Evolutionary conservation across 169 alveolate genomes (phyloP).

Genomic region (Cystoisospora suis): DNA sequence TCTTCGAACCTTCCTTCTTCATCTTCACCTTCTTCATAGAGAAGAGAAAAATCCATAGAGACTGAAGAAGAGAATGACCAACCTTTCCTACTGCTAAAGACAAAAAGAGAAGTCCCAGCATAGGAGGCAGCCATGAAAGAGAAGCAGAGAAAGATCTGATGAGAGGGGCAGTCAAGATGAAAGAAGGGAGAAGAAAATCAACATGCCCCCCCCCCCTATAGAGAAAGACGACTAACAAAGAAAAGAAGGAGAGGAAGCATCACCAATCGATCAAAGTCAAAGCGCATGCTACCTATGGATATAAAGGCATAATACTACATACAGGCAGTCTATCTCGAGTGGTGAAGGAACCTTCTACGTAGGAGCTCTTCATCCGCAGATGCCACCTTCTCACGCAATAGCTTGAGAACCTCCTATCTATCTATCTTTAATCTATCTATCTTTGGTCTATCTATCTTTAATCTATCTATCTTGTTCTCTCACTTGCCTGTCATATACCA

Average conservation of each 20-base stretch:
- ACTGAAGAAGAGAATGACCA: too few species aligned
- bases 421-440: neutral
- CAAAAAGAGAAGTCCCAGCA: too few species aligned
- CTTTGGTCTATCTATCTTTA: neutral
- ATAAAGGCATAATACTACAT: too few species aligned
- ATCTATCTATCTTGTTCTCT: neutral
- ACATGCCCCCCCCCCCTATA: neutral
- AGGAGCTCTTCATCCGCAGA: too few species aligned
- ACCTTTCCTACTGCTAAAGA: too few species aligned
- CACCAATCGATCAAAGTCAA: neutral
- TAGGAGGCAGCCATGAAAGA: neutral
- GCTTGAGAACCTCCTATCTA: too few species aligned
- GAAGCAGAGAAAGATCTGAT: neutral
- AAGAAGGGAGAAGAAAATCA: neutral
- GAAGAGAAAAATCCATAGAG: too few species aligned
- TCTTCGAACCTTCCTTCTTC: too few species aligned
- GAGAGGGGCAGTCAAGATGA: neutral
- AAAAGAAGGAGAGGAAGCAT: neutral
- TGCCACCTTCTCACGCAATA: too few species aligned
- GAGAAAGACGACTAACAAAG: neutral
- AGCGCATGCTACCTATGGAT: neutral
- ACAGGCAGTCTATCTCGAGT: neutral
- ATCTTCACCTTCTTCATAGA: too few species aligned
- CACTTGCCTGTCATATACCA: slow-evolving; percentile 50
- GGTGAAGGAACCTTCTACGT: too few species aligned